These are phyloP conservation scores for Strobilomyces confusus DNA, from an alignment of 768 basidiomycete genomes.

Conservation along the genomic window DNA sequence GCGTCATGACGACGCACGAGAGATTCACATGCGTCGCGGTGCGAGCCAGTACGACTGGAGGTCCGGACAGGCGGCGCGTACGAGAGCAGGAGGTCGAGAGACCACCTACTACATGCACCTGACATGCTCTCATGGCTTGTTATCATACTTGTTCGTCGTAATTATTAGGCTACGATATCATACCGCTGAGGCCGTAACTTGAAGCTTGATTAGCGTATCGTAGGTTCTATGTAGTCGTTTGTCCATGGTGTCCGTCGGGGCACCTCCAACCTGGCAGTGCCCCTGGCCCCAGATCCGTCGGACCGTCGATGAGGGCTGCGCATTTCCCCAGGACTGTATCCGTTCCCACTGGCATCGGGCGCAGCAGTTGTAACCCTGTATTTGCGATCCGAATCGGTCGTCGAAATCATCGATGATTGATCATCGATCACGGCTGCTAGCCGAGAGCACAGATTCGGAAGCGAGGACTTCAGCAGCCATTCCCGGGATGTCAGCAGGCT, in stretches of 20 bases:
- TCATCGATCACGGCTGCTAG: too few relatives aligned
- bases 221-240: too few relatives aligned
- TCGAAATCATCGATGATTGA: too few relatives aligned
- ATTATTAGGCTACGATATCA: slow-evolving; percentile 9
- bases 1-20: too few relatives aligned
- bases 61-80: not conserved
- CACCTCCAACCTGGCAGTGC: not conserved
- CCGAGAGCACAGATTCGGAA: slow-evolving; percentile 37
- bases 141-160: not conserved
- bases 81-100: too few relatives aligned
- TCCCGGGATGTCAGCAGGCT: slow-evolving; percentile 44
- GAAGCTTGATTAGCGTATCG: too few relatives aligned
- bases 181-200: slow-evolving; percentile 3
- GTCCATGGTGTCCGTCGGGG: not conserved
- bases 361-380: too few relatives aligned
- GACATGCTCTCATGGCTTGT: not conserved
- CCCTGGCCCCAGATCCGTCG: slow-evolving; percentile 1
- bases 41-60: not conserved
- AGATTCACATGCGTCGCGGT: not conserved
- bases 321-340: too few relatives aligned
- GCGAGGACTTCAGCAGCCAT: slow-evolving; percentile 59
- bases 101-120: too few relatives aligned
- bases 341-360: too few relatives aligned
- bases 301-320: too few relatives aligned
- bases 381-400: too few relatives aligned